A percentile compares a stretch with the other conserved stretches of the same genome.
phyloP scores from a whole-genome alignment of 116 monocot genomes.

The Posidonia oceanica region DNA sequence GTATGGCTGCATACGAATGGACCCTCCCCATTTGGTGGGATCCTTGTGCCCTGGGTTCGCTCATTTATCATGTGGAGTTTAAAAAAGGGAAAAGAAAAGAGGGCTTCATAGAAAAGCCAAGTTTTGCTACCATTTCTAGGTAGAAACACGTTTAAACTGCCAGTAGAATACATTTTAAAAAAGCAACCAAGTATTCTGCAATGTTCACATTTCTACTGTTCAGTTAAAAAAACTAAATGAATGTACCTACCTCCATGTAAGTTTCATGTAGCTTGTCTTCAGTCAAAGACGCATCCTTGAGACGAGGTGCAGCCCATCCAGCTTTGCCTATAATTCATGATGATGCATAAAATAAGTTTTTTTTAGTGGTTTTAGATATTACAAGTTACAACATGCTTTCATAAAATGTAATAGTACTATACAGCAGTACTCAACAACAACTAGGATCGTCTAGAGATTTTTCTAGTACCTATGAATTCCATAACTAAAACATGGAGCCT shows the following conservation, averaged over 20 bases:
- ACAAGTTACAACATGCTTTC: not conserved
- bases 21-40: too few relatives aligned
- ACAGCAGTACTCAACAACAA: not conserved
- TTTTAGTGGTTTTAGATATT: too few relatives aligned
- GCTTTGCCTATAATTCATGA: conserved; percentile 41
- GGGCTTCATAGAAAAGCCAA: too few relatives aligned
- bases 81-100: too few relatives aligned
- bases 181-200: not conserved
- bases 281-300: conserved; percentile 85
- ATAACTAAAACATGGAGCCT: conserved; percentile 89
- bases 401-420: not conserved
- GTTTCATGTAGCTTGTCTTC: conserved; percentile 73
- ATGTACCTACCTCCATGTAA: conserved; percentile 60
- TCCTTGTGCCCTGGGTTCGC: too few relatives aligned
- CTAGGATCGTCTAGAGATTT: not conserved
- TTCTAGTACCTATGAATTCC: conserved; percentile 79
- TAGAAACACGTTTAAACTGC: too few relatives aligned
- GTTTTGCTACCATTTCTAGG: too few relatives aligned
- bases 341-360: not conserved
- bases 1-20: too few relatives aligned
- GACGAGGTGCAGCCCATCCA: conserved; percentile 95
- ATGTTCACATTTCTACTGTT: not conserved
- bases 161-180: not conserved
- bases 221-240: too few relatives aligned
- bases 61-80: too few relatives aligned